Percentiles rank a stretch among this genome's conserved stretches.
phyloP scores from a whole-genome alignment of 768 basidiomycete species.

The Tubosaeta brunneosetosa region DNA sequence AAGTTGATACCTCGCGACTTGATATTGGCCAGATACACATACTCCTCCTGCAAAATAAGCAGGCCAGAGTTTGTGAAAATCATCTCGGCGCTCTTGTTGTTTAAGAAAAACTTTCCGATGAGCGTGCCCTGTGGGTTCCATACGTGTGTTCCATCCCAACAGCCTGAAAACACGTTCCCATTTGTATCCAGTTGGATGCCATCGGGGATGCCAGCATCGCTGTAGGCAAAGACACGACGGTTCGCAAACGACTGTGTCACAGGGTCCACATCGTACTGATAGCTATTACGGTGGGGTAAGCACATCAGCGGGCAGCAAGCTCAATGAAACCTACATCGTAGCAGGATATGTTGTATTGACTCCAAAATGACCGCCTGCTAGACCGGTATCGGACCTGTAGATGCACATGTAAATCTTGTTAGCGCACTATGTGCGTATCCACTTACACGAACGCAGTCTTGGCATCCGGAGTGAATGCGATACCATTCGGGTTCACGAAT shows the following conservation, averaged over 20 bases:
- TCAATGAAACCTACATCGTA: conserved; percentile 50
- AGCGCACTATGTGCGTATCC: background rate
- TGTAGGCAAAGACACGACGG: conserved; percentile 62
- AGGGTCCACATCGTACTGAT: conserved; percentile 63
- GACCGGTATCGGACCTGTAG: conserved; percentile 30
- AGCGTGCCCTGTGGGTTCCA: conserved; percentile 53
- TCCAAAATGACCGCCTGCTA: conserved; percentile 41
- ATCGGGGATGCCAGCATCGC: conserved; percentile 62
- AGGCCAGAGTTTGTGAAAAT: conserved; percentile 39
- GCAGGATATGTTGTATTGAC: conserved; percentile 58
- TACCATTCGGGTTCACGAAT: conserved; percentile 70
- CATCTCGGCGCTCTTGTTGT: conserved; percentile 32
- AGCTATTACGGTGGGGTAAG: conserved; percentile 37
- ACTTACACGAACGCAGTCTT: conserved; percentile 59
- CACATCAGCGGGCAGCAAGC: background rate
- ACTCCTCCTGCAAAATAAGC: conserved; percentile 37
- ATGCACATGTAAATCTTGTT: conserved; percentile 9
- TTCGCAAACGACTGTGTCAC: conserved; percentile 52
- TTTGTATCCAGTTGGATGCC: conserved; percentile 60
- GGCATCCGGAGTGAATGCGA: conserved; percentile 65
- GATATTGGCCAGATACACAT: conserved; percentile 37
- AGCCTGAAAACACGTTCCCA: conserved; percentile 65
- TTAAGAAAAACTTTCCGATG: conserved; percentile 62
- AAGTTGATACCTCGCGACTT: conserved; percentile 27
- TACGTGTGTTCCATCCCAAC: conserved; percentile 66